Conservation (phyloP, 2,329 filamentous ascomycete genomes). For the Cordyceps javanica region DNA sequence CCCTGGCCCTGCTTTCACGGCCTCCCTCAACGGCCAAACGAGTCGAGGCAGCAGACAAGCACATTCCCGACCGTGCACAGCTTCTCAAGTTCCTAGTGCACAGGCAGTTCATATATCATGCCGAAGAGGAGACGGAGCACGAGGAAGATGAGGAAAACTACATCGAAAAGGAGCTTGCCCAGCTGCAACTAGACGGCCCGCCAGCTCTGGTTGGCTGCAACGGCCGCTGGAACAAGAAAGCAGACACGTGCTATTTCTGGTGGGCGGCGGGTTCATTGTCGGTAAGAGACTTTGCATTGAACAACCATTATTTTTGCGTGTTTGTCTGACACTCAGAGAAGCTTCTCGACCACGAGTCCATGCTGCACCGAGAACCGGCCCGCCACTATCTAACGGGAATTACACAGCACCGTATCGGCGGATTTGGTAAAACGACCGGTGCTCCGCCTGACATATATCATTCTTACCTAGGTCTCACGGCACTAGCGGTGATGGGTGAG, state of each 20-base stretch:
- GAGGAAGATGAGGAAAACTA: constrained; percentile 38
- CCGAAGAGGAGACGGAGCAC: constrained; percentile 35
- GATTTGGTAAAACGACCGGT: constrained; percentile 68
- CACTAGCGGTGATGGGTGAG: constrained; percentile 68
- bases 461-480: constrained; percentile 79
- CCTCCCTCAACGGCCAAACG: constrained; percentile 28
- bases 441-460: constrained; percentile 77
- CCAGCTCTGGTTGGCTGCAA: constrained; percentile 68
- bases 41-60: constrained; percentile 21
- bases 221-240: constrained; percentile 82
- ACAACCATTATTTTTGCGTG: constrained; percentile 12
- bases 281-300: constrained; percentile 28
- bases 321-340: constrained; percentile 22
- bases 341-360: constrained; percentile 50
- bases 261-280: constrained; percentile 69
- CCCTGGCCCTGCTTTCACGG: constrained; percentile 68
- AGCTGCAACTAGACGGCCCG: constrained; percentile 26
- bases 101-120: constrained; percentile 58
- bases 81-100: constrained; percentile 53
- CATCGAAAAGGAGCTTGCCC: constrained; percentile 29
- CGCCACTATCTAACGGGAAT: constrained; percentile 77
- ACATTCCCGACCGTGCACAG: constrained; percentile 26
- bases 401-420: constrained; percentile 80
- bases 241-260: constrained; percentile 94
- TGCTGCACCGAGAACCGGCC: constrained; percentile 55